Conservation (phyloP, 108 stramenopile genomes). For the Aurantiochytrium sp. region DNA sequence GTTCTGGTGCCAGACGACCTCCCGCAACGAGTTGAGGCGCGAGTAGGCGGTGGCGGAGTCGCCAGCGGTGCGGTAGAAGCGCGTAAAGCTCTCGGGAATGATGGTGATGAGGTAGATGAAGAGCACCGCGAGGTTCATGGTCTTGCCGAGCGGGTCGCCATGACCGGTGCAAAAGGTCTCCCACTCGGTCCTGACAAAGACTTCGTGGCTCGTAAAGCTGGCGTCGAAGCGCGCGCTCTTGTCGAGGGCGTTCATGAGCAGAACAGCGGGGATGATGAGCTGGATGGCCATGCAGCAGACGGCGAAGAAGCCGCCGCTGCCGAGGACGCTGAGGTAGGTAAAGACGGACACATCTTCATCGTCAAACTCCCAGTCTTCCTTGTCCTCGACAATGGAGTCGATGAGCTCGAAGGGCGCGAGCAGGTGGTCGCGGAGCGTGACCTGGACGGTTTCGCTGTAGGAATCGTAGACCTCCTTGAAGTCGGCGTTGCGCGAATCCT, state of each 20-base stretch:
- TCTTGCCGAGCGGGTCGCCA: slow-evolving; percentile 33
- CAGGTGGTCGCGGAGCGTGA: slow-evolving; percentile 29
- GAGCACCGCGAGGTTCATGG: slow-evolving; percentile 50
- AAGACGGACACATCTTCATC: slow-evolving; percentile 45
- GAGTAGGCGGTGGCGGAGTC: slow-evolving; percentile 41
- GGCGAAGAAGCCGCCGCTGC: slow-evolving; percentile 46
- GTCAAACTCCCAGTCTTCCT: slow-evolving; percentile 38
- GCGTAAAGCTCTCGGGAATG: slow-evolving; percentile 38
- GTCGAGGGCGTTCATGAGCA: not conserved
- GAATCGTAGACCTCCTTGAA: slow-evolving; percentile 41
- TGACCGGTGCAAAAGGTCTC: slow-evolving; percentile 20
- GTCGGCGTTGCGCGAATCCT: slow-evolving; percentile 42
- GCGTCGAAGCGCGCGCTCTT: slow-evolving; percentile 26
- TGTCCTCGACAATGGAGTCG: slow-evolving; percentile 28
- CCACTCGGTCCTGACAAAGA: not conserved
- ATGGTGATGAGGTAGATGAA: slow-evolving; percentile 53
- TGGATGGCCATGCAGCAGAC: slow-evolving; percentile 46
- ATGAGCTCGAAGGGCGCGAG: slow-evolving; percentile 26
- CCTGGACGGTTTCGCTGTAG: slow-evolving; percentile 28
- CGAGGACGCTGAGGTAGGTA: slow-evolving; percentile 51
- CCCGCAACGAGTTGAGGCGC: slow-evolving; percentile 43
- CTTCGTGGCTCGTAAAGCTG: not conserved
- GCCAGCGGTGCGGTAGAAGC: slow-evolving; percentile 39
- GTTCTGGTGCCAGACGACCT: slow-evolving; percentile 46
- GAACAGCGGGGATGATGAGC: slow-evolving; percentile 42